Base-by-base conservation (phyloP, 2,329 filamentous ascomycete genomes). In the Colletotrichum musae region DNA sequence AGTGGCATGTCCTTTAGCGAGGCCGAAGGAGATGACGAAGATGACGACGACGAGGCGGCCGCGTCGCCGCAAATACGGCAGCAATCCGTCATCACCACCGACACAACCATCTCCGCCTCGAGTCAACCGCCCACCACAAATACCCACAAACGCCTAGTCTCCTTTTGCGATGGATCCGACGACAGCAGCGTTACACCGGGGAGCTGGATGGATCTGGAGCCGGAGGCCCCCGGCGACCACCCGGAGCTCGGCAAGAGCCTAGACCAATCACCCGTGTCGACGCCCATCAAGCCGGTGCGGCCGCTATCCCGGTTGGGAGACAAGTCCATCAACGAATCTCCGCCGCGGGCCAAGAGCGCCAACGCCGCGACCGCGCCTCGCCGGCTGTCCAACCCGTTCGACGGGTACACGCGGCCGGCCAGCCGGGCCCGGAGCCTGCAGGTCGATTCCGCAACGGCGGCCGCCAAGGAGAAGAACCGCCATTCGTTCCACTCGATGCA, bases 71-170 rank as follows among this genome's bases (percentile, higher is more conserved):
- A 57, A 24, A 69, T 69, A 16, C 66, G 66, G 32, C 77, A 80
- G 36, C 79, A 77, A 52, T 84, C 83, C 0, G 76, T 83, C 54
- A 72, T 77, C 43, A 84, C 83, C 2, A 73, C 79, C 28, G 80
- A 80, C 39, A 84, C 83, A 4, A 82, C 81, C 21, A 72, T 83
- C 39, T 79, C 79, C 5, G 78, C 79, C 2, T 80, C 77, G 24
- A 78, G 76, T 58, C 73, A 75, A 36, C 66, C 66, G 4, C 48
- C 62, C 9, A 21, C 21, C 12, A 75, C 76, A 2, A 62, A 73
- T 3, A 70, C 74, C 32, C 74, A 69, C 58, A 70, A 72, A 43
- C 62, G 63, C 16, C 43, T 64, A 15, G 68, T 64, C 6, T 65
- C 65, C 12, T 64, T 64, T 16, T 67, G 58, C 12, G 54, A 53